These are phyloP conservation scores for Pholiota microspora DNA, from an alignment of 768 basidiomycete species.

Conservation along the genomic window DNA sequence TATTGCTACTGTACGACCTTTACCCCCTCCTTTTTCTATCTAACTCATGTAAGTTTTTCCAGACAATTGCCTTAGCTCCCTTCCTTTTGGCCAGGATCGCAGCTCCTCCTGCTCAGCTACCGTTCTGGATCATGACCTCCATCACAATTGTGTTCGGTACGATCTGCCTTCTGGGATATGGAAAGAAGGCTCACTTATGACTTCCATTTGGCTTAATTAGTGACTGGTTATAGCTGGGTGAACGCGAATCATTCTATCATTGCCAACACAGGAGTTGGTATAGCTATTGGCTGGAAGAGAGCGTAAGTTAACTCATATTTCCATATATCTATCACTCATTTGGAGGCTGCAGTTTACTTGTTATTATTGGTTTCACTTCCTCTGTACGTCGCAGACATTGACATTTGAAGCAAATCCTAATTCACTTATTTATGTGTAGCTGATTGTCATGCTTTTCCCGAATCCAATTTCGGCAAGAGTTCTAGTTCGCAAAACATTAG, in stretches of 20 bases:
- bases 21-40: background rate
- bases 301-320: constrained; percentile 26
- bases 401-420: background rate
- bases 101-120: constrained; percentile 30
- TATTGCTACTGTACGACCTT: constrained; percentile 36
- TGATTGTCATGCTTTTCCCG: constrained; percentile 46
- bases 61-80: constrained; percentile 35
- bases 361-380: constrained; percentile 44
- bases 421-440: constrained; percentile 20
- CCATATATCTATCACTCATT: background rate
- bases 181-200: background rate
- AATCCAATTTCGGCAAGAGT: constrained; percentile 40
- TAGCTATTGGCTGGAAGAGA: constrained; percentile 39
- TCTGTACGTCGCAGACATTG: constrained; percentile 27
- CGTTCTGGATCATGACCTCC: constrained; percentile 36
- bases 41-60: constrained; percentile 13
- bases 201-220: constrained; percentile 18
- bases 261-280: constrained; percentile 32
- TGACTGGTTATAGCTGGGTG: constrained; percentile 43
- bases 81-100: constrained; percentile 34
- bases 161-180: background rate
- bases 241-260: constrained; percentile 29
- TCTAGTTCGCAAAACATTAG: constrained; percentile 39
- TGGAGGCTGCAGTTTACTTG: constrained; percentile 43
- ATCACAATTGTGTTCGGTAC: constrained; percentile 39